Conservation (phyloP, 140 eudicot species). For the Oenanthe javanica region DNA sequence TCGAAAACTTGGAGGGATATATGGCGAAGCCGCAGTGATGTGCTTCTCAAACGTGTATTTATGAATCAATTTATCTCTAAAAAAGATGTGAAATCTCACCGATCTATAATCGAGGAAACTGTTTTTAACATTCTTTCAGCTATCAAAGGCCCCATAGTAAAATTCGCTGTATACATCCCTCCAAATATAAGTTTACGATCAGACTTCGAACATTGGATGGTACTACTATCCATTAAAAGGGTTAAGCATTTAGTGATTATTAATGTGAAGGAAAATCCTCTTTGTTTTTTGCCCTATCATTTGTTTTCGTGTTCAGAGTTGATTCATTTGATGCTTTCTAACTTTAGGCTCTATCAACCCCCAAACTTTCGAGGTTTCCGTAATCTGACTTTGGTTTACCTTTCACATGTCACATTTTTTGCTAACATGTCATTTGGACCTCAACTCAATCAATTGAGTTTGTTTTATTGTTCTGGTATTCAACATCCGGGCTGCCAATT, state of each 20-base stretch:
- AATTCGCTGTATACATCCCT: neutral
- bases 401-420: too few species aligned
- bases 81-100: neutral
- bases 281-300: too few species aligned
- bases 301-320: too few species aligned
- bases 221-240: neutral
- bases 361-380: too few species aligned
- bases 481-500: too few species aligned
- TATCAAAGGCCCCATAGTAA: neutral
- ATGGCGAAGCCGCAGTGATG: neutral
- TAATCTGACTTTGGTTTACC: too few species aligned
- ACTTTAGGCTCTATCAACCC: too few species aligned
- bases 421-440: too few species aligned
- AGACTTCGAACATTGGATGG: neutral
- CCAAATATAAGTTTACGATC: neutral
- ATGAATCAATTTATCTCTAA: neutral
- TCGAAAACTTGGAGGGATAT: neutral
- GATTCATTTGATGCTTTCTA: too few species aligned
- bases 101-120: neutral
- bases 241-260: neutral
- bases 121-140: neutral
- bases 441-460: too few species aligned
- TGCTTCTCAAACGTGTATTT: neutral
- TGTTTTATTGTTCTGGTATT: too few species aligned
- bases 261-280: too few species aligned